A percentile compares a stretch with the other conserved stretches of the same genome.
phyloP scores from a whole-genome alignment of 2,329 filamentous ascomycete genomes.

The Pseudogymnoascus sp. region DNA sequence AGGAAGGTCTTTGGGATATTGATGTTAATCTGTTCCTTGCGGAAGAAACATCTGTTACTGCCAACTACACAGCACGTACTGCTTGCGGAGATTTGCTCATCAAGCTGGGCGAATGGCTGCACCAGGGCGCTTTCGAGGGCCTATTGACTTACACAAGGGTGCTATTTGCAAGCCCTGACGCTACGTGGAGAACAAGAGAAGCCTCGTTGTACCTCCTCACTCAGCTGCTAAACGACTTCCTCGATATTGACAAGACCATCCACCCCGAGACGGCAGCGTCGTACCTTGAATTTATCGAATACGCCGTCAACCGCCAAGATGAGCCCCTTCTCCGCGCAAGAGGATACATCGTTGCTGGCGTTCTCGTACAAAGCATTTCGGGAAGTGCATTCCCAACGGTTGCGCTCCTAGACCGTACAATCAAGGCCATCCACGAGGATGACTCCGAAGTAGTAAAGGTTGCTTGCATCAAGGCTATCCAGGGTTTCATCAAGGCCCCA shows the following conservation, averaged over 20 bases:
- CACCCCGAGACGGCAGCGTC: conserved; percentile 59
- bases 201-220: conserved; percentile 78
- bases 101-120: conserved; percentile 87
- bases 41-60: conserved; percentile 88
- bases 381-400: conserved; percentile 48
- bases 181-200: conserved; percentile 60
- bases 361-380: conserved; percentile 61
- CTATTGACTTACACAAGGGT: conserved; percentile 68
- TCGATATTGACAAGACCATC: conserved; percentile 68
- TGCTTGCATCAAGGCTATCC: conserved; percentile 78
- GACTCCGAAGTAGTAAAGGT: conserved; percentile 84
- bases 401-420: conserved; percentile 60
- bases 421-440: conserved; percentile 68
- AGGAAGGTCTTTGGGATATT: conserved; percentile 92
- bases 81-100: conserved; percentile 88
- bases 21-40: conserved; percentile 93
- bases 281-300: conserved; percentile 73
- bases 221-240: conserved; percentile 73
- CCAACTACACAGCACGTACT: conserved; percentile 91
- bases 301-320: conserved; percentile 59
- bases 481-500: conserved; percentile 50
- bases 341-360: conserved; percentile 78
- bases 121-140: conserved; percentile 65
- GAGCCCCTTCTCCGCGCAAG: conserved; percentile 75
- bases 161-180: conserved; percentile 53